A percentile compares a stretch with the other conserved stretches of the same genome.
These are phyloP conservation scores for Magnaporthiopsis incrustans DNA, from an alignment of 2,329 filamentous ascomycete genomes.

Conservation along the genomic window DNA sequence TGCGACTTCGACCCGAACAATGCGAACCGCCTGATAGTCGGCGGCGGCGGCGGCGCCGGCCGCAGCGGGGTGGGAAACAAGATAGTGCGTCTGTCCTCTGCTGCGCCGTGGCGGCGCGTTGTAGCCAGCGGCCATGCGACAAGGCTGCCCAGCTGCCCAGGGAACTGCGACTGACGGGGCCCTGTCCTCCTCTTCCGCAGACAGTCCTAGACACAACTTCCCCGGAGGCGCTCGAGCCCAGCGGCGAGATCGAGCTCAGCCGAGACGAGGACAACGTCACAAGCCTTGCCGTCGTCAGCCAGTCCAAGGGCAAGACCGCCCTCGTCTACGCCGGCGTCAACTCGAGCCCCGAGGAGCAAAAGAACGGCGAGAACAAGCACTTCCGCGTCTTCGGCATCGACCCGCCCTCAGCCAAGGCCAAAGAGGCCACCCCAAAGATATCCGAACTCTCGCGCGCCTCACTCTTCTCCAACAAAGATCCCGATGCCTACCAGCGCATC, in stretches of 20 bases:
- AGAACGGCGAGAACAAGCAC: conserved; percentile 74
- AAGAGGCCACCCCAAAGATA: conserved; percentile 30
- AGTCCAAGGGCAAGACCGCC: conserved; percentile 44
- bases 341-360: conserved; percentile 63
- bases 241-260: conserved; percentile 70
- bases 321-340: conserved; percentile 74
- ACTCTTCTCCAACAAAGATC: conserved; percentile 44
- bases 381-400: conserved; percentile 66
- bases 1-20: conserved; percentile 83
- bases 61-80: conserved; percentile 79
- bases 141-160: background rate
- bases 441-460: conserved; percentile 43
- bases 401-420: conserved; percentile 15
- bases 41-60: conserved; percentile 78
- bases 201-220: conserved; percentile 64
- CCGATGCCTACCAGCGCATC: conserved; percentile 50
- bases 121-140: background rate
- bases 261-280: conserved; percentile 84
- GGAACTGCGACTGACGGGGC: background rate
- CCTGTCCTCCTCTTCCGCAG: conserved; percentile 29
- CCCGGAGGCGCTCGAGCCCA: conserved; percentile 51
- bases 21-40: conserved; percentile 67
- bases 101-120: background rate
- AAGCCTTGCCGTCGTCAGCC: conserved; percentile 62
- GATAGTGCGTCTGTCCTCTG: conserved; percentile 49